Conservation (phyloP, 2,329 filamentous ascomycete species). For the Furcasterigmium sp. region DNA sequence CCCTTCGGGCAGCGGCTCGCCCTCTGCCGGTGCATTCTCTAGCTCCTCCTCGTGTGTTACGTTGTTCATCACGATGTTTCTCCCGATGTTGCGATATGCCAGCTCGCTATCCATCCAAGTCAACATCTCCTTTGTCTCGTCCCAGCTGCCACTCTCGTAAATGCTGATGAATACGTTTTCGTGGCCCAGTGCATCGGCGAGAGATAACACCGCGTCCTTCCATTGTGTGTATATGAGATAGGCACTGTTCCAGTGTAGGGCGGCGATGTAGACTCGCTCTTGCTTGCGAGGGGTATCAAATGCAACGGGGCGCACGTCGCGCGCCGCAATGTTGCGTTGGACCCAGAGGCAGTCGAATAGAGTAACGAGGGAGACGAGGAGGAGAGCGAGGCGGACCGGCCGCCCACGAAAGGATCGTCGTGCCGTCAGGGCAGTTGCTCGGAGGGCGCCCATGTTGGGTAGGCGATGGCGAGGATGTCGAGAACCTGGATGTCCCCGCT, state of each 20-base stretch:
- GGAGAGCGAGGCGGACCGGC: conserved; percentile 23
- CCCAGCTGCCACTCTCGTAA: conserved; percentile 64
- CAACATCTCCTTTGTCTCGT: conserved; percentile 60
- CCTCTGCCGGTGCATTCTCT: conserved; percentile 12
- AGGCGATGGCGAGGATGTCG: no score
- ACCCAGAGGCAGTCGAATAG: conserved; percentile 34
- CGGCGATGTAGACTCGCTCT: conserved; percentile 59
- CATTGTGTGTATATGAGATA: conserved; percentile 55
- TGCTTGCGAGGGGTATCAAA: conserved; percentile 15
- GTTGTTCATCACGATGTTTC: conserved; percentile 52
- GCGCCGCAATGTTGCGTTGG: conserved; percentile 7
- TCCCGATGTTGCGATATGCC: conserved; percentile 43
- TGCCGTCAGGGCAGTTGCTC: conserved; percentile 6
- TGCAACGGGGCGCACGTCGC: conserved; percentile 3
- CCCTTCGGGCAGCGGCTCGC: conserved; percentile 36
- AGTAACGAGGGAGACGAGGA: conserved; percentile 28
- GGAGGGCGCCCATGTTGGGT: background rate
- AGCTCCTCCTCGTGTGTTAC: conserved; percentile 55
- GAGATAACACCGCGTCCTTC: conserved; percentile 53
- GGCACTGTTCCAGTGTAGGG: conserved; percentile 65
- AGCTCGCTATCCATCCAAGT: conserved; percentile 50
- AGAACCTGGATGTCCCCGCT: no score
- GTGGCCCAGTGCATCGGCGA: conserved; percentile 51
- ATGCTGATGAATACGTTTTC: conserved; percentile 65
- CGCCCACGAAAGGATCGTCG: conserved; percentile 32